Evolutionary conservation across 148 eudicot species (phyloP).

Genomic region (Camellia lanceoleosa): DNA sequence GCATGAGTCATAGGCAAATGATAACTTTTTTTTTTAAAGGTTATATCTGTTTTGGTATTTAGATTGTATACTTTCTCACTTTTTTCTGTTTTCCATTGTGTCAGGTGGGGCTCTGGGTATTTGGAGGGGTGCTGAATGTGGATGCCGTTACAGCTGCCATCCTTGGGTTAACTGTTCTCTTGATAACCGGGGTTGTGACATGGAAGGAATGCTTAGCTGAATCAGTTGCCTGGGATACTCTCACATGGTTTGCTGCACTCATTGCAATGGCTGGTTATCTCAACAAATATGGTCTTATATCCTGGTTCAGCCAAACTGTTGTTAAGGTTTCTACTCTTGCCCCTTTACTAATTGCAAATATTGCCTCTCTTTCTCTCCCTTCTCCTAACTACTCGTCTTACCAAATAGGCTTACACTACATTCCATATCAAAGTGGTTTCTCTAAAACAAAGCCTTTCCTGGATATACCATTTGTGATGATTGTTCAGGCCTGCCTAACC

Average conservation of each 20-base stretch:
- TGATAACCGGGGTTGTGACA: constrained; percentile 85
- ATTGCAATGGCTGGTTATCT: constrained; percentile 99
- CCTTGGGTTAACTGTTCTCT: constrained; percentile 81
- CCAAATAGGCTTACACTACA: neutral
- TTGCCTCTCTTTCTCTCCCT: neutral
- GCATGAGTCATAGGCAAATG: neutral
- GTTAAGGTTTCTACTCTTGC: constrained; percentile 58
- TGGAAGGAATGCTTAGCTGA: constrained; percentile 94
- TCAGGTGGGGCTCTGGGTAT: constrained; percentile 95
- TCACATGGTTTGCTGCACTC: constrained; percentile 95
- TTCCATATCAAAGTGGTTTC: neutral
- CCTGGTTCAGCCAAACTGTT: constrained; percentile 97
- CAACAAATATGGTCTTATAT: constrained; percentile 91
- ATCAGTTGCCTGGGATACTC: constrained; percentile 98
- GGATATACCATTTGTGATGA: neutral
- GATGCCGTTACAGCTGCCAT: constrained; percentile 99
- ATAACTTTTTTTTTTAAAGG: neutral
- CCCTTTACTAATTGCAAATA: neutral
- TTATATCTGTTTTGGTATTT: neutral
- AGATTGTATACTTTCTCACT: neutral
- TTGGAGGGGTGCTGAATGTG: constrained; percentile 70
- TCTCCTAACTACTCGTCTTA: neutral
- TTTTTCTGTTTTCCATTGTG: neutral
- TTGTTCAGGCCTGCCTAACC: constrained; percentile 2
- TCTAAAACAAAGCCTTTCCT: neutral